A percentile compares a stretch with the other conserved stretches of the same genome.
Conservation (phyloP, 306 rosid species). For the Ormosia emarginata region DNA sequence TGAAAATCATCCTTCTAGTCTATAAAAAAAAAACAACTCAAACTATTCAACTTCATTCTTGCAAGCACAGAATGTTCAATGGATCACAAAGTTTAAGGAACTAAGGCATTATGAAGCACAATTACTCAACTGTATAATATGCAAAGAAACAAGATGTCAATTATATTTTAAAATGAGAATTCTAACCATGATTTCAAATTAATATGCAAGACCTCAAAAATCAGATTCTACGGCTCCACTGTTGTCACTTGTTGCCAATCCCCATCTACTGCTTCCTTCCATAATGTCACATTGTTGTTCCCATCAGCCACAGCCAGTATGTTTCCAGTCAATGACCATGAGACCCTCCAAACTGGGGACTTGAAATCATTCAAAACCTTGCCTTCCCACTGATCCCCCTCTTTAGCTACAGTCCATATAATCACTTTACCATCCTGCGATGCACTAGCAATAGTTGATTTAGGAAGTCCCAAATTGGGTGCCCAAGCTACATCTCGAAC, state of each 20-base stretch:
- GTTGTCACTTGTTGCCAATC: slow-evolving; percentile 90
- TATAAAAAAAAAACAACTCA: slow-evolving; percentile 5
- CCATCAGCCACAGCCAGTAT: slow-evolving; percentile 88
- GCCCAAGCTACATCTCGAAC: slow-evolving; percentile 95
- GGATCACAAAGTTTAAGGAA: slow-evolving; percentile 19
- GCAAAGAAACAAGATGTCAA: slow-evolving; percentile 15
- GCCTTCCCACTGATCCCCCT: slow-evolving; percentile 93
- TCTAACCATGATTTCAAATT: slow-evolving; percentile 34
- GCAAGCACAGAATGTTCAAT: slow-evolving; percentile 17
- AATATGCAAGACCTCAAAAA: slow-evolving; percentile 20
- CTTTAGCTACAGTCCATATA: slow-evolving; percentile 82
- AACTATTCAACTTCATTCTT: slow-evolving; percentile 32
- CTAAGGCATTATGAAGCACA: slow-evolving; percentile 32
- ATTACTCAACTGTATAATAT: slow-evolving; percentile 23
- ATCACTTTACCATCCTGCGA: slow-evolving; percentile 79
- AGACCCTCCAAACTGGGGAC: slow-evolving; percentile 79
- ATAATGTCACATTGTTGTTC: slow-evolving; percentile 68
- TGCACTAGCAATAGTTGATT: slow-evolving; percentile 79
- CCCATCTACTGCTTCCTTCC: slow-evolving; percentile 89
- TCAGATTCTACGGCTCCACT: slow-evolving; percentile 59
- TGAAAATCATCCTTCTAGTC: background rate
- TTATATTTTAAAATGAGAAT: slow-evolving; percentile 29
- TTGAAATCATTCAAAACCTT: slow-evolving; percentile 70
- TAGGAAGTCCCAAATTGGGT: slow-evolving; percentile 83
- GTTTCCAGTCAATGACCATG: slow-evolving; percentile 90